Evolutionary conservation across 768 basidiomycete genomes (phyloP).

Genomic region (Boletus subparvulus): DNA sequence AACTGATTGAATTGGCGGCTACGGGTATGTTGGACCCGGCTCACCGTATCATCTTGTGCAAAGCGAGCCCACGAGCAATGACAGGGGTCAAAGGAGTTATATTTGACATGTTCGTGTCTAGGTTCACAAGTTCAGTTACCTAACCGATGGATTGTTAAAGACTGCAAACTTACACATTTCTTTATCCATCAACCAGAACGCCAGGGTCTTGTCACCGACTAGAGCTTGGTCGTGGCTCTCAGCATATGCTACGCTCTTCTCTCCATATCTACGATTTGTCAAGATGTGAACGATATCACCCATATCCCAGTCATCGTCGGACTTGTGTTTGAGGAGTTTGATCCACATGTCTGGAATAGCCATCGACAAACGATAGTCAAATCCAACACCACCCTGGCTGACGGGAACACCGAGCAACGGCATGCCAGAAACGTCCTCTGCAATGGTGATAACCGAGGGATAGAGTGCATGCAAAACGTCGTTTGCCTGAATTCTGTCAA

Average conservation of each 20-base stretch:
- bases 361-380: slow-evolving; percentile 98
- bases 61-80: slow-evolving; percentile 83
- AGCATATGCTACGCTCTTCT: slow-evolving; percentile 90
- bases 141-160: not conserved
- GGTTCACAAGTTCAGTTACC: not conserved
- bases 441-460: slow-evolving; percentile 84
- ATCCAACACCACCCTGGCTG: slow-evolving; percentile 84
- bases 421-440: slow-evolving; percentile 99
- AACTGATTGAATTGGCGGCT: not conserved
- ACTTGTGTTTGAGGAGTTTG: slow-evolving; percentile 91
- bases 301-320: slow-evolving; percentile 87
- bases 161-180: slow-evolving; percentile 83
- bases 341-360: slow-evolving; percentile 99
- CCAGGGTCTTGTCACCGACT: slow-evolving; percentile 97
- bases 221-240: slow-evolving; percentile 98
- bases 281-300: slow-evolving; percentile 85
- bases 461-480: slow-evolving; percentile 82
- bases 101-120: slow-evolving; percentile 95
- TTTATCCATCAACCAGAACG: slow-evolving; percentile 99
- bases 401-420: slow-evolving; percentile 86
- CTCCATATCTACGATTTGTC: slow-evolving; percentile 83
- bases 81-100: slow-evolving; percentile 76
- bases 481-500: slow-evolving; percentile 69
- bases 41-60: slow-evolving; percentile 98
- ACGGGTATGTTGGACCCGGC: not conserved